These are phyloP conservation scores for Entomortierella chlamydospora DNA, from an alignment of 192 early-diverging fungal species.

Conservation along the genomic window DNA sequence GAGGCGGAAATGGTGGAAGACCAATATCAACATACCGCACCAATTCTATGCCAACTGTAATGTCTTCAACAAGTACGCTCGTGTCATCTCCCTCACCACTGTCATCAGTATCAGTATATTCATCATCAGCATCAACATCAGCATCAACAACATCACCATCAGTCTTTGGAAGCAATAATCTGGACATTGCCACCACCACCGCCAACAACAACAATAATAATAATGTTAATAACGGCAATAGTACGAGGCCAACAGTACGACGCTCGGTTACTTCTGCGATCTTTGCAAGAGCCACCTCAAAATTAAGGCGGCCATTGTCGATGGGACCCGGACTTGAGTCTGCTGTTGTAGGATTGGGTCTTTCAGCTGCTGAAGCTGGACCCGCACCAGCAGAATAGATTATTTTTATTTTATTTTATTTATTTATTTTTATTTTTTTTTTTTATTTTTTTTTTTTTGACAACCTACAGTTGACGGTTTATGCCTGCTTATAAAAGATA, in stretches of 20 bases:
- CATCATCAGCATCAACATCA: neutral
- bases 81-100: neutral
- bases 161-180: neutral
- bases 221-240: neutral
- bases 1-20: conserved; percentile 1
- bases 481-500: no score
- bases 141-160: neutral
- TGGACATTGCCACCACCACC: neutral
- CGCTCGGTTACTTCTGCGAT: neutral
- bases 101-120: neutral
- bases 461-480: no score
- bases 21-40: conserved; percentile 1
- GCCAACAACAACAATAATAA: neutral
- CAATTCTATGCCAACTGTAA: neutral
- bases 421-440: neutral
- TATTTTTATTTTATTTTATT: neutral
- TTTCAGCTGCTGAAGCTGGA: no score
- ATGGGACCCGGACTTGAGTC: conserved; percentile 1
- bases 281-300: conserved; percentile 10
- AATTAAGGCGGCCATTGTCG: conserved; percentile 16
- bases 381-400: conserved; percentile 4
- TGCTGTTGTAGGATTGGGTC: neutral
- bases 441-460: neutral
- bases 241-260: neutral
- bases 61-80: neutral